Percentiles rank a stretch among this genome's conserved stretches.
Conservation (phyloP, 306 rosid species). For the Cucurbita maxima region DNA sequence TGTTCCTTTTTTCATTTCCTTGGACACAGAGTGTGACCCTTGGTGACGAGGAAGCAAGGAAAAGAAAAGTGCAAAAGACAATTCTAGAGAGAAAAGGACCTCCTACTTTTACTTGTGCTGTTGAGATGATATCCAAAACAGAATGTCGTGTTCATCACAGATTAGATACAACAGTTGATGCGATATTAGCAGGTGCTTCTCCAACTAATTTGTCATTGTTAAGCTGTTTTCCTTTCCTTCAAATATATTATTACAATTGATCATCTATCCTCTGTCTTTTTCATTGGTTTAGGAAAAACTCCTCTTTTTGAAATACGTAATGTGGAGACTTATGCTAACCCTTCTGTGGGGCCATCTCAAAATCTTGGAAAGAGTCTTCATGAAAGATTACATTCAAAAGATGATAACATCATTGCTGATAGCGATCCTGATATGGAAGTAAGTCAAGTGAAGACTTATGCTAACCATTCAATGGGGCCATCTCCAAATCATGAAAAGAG, state of each 20-base stretch:
- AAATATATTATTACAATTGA: not conserved
- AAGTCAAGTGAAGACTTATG: slow-evolving; percentile 46
- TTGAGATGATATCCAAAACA: slow-evolving; percentile 92
- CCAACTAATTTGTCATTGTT: not conserved
- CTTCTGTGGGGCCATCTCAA: slow-evolving; percentile 31
- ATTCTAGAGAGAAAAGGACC: slow-evolving; percentile 96
- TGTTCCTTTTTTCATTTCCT: not conserved
- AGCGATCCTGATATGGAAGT: slow-evolving; percentile 19
- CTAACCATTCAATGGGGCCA: slow-evolving; percentile 27
- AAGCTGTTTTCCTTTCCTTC: not conserved
- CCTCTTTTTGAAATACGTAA: slow-evolving; percentile 76
- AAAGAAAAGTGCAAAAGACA: slow-evolving; percentile 95
- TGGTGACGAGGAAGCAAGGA: slow-evolving; percentile 96
- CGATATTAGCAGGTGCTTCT: slow-evolving; percentile 72
- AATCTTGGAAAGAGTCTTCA: slow-evolving; percentile 18
- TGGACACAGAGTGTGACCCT: slow-evolving; percentile 85
- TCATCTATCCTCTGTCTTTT: not conserved
- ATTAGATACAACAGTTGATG: slow-evolving; percentile 93
- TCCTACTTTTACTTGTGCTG: slow-evolving; percentile 89
- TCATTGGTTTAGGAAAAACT: slow-evolving; percentile 40
- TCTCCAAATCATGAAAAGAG: slow-evolving; percentile 30
- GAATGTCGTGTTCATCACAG: slow-evolving; percentile 87
- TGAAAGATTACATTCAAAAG: slow-evolving; percentile 23
- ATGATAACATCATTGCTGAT: slow-evolving; percentile 5
- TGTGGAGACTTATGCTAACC: slow-evolving; percentile 34